phyloP scores from a whole-genome alignment of 306 rosid genomes.

The Echinosophora koreensis region DNA sequence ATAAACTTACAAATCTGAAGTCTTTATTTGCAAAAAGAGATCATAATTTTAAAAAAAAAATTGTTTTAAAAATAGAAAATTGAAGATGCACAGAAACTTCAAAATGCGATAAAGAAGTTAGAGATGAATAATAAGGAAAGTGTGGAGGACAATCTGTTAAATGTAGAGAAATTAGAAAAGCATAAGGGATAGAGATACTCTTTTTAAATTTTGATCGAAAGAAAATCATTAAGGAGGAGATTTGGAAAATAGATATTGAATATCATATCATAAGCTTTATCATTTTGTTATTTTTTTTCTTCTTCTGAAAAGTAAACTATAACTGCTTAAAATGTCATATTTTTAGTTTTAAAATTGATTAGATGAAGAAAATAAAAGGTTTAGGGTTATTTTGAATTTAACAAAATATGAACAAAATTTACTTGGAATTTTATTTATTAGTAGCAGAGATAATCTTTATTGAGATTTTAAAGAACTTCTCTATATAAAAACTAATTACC shows the following conservation, averaged over 20 bases:
- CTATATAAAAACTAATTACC: background rate
- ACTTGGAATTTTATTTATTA: background rate
- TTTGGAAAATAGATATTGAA: background rate
- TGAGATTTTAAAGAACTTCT: background rate
- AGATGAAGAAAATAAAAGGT: background rate
- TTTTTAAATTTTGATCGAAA: too few relatives aligned
- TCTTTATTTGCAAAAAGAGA: background rate
- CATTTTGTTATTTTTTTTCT: background rate
- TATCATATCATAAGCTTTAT: background rate
- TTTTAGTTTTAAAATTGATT: background rate
- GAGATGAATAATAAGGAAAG: background rate
- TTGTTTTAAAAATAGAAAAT: background rate
- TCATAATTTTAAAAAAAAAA: background rate
- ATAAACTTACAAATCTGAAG: background rate
- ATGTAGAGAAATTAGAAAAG: background rate
- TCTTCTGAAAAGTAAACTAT: background rate
- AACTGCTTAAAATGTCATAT: background rate
- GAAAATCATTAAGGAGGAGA: too few relatives aligned
- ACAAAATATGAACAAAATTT: background rate
- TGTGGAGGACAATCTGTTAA: background rate
- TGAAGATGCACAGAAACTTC: background rate
- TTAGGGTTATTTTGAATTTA: background rate
- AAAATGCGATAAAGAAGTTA: background rate
- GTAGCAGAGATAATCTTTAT: background rate
- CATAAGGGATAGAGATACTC: too few relatives aligned